Conservation (phyloP, 2,329 filamentous ascomycete species). For the Kalaharituber pfeilii region DNA sequence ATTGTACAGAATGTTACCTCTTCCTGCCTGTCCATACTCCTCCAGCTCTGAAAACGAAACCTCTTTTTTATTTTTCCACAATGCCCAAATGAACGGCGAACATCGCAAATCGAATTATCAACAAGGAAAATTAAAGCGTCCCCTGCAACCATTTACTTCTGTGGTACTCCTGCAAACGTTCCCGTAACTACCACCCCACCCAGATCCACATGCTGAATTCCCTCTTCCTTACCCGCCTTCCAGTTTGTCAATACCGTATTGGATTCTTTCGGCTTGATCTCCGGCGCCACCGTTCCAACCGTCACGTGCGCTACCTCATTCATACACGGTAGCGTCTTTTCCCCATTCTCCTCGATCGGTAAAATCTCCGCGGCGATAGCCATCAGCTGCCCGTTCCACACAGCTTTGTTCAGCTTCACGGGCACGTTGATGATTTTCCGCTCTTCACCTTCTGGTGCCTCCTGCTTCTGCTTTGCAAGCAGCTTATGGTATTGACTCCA, state of each 20-base stretch:
- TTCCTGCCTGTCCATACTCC: too few relatives aligned
- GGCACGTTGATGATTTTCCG: slow-evolving; percentile 38
- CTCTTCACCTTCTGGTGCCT: slow-evolving; percentile 38
- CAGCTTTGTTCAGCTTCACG: slow-evolving; percentile 48
- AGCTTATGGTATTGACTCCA: slow-evolving; percentile 27
- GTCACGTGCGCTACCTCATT: slow-evolving; percentile 79
- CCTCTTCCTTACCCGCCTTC: slow-evolving; percentile 25
- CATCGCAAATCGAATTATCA: too few relatives aligned
- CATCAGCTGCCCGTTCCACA: slow-evolving; percentile 82
- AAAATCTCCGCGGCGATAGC: slow-evolving; percentile 63
- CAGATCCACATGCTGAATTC: slow-evolving; percentile 1
- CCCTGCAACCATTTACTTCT: too few relatives aligned
- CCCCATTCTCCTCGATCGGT: slow-evolving; percentile 12
- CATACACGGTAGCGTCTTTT: slow-evolving; percentile 41
- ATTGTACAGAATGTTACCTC: too few relatives aligned
- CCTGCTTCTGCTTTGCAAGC: slow-evolving; percentile 56
- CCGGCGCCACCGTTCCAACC: slow-evolving; percentile 55
- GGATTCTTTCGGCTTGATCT: slow-evolving; percentile 84
- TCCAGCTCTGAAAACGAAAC: too few relatives aligned
- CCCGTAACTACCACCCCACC: slow-evolving; percentile 3
- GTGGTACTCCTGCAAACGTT: slow-evolving; percentile 1
- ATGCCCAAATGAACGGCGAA: too few relatives aligned
- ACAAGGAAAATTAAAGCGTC: too few relatives aligned
- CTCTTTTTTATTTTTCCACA: too few relatives aligned
- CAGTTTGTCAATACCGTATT: slow-evolving; percentile 66